A percentile compares a stretch with the other conserved stretches of the same genome.
Conservation (phyloP, 805 yeast genomes). For the Lachancea mirantina region DNA sequence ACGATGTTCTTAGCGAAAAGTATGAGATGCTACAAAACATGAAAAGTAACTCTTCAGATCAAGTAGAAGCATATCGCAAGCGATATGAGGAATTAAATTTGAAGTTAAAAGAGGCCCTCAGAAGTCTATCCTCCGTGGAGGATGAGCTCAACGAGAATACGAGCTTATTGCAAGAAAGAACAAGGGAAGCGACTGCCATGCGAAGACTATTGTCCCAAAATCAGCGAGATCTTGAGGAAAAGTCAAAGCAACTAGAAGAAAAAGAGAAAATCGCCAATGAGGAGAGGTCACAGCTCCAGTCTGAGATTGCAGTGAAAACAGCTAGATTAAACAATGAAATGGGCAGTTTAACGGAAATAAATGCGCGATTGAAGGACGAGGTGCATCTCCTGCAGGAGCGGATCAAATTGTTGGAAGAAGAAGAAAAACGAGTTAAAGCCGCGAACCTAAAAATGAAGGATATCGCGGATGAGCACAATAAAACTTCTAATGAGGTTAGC, state of each 20-base stretch:
- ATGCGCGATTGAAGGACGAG: slow-evolving; percentile 35
- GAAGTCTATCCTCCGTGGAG: slow-evolving; percentile 57
- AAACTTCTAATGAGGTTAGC: slow-evolving; percentile 30
- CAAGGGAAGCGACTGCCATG: slow-evolving; percentile 68
- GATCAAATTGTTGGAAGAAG: slow-evolving; percentile 26
- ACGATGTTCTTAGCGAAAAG: slow-evolving; percentile 34
- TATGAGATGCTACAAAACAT: slow-evolving; percentile 33
- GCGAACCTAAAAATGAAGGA: slow-evolving; percentile 27
- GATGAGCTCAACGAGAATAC: slow-evolving; percentile 79
- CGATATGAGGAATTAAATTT: slow-evolving; percentile 67
- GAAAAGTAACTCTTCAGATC: slow-evolving; percentile 36
- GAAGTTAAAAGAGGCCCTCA: slow-evolving; percentile 58
- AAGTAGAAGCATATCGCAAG: slow-evolving; percentile 45
- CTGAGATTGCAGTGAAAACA: slow-evolving; percentile 40
- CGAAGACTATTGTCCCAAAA: slow-evolving; percentile 61
- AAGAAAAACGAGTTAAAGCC: slow-evolving; percentile 27
- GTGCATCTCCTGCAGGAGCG: slow-evolving; percentile 33
- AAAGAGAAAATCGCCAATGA: slow-evolving; percentile 47
- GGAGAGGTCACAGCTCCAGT: slow-evolving; percentile 55
- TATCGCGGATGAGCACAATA: slow-evolving; percentile 19
- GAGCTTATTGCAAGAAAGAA: slow-evolving; percentile 67
- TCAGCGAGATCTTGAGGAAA: slow-evolving; percentile 49
- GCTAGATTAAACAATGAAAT: slow-evolving; percentile 58
- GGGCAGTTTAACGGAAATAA: slow-evolving; percentile 49
- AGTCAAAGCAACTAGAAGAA: slow-evolving; percentile 48